Evolutionary conservation across 345 rosid species (phyloP), one percentile per base, ranked within the genome.

Genomic region (Sonneratia caseolaris): DNA sequence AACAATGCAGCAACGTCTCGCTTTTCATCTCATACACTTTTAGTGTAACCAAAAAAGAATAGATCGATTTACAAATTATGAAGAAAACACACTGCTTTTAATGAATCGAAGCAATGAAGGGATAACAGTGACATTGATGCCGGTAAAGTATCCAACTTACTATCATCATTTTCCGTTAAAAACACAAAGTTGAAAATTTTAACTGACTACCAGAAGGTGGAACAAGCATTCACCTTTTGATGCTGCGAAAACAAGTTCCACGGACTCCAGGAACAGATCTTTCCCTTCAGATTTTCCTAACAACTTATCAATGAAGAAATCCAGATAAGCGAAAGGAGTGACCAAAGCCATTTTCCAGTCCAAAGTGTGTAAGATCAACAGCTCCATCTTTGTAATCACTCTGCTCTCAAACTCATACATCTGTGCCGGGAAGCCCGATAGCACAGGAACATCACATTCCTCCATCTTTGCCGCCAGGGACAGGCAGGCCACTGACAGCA

Each of bases 381-480:
- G 43, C 80, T 93, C 97, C 81, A 91, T 88, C 80, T 81, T 88
- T 71, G 74, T 82, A 53, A 93, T 87, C 71, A 82, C 85, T 66
- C 80, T 72, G 22, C 75, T 76, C 64, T 87, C 84, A 40, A 89
- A 88, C 74, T 78, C 74, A 64, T 71, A 88, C 68, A 83, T 87
- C 68, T 84, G 74, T 69, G 78, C 67, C 11, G 73, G 79, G 66
- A 81, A 86, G 65, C 88, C 86, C n/a, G 94, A 82, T 62, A 91
- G 79, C 3, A 83, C 42, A 32, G 96, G 97, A 3, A 85, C 93
- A 36, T 70, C 75, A 18, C 85, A 66, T 66, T 93, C 98, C 75
- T 89, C 98, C 91, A 91, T 89, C 74, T 93, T 93, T 6, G 96
- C 96, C 18, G 97, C 91, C 76, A 93, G 7, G 49, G 92, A 89